Evolutionary conservation across 225 moss, liverwort and hornwort species (phyloP).

Genomic region (Pseudisothecium myosuroides): DNA sequence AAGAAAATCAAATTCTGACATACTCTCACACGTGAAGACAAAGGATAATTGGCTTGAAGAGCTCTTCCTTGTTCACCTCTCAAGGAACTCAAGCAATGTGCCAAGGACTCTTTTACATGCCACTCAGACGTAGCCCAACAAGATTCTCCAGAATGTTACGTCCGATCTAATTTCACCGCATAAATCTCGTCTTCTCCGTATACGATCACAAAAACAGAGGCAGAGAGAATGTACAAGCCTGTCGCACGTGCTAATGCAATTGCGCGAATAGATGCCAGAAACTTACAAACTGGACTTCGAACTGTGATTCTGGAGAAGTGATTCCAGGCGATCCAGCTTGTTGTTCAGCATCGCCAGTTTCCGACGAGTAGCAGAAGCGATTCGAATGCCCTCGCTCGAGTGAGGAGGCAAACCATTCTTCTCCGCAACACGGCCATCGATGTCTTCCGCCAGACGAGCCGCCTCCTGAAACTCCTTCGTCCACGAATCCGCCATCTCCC

Average conservation of each 20-base stretch:
- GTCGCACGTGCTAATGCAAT: background rate
- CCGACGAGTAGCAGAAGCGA: conserved; percentile 65
- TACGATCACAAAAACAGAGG: background rate
- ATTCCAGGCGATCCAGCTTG: conserved; percentile 82
- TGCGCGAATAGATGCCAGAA: background rate
- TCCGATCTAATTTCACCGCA: background rate
- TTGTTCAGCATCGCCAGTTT: conserved; percentile 76
- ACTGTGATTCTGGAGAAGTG: conserved; percentile 30
- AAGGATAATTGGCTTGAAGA: background rate
- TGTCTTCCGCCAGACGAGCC: conserved; percentile 59
- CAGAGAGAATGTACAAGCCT: background rate
- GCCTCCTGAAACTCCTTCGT: conserved; percentile 88
- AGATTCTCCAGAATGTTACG: background rate
- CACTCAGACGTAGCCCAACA: background rate
- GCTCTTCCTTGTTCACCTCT: background rate
- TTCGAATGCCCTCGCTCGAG: conserved; percentile 48
- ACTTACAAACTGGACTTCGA: background rate
- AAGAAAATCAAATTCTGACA: background rate
- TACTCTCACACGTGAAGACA: background rate
- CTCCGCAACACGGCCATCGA: conserved; percentile 65
- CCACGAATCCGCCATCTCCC: conserved; percentile 70
- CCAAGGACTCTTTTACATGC: background rate
- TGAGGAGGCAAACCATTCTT: conserved; percentile 56
- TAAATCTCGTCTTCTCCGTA: background rate
- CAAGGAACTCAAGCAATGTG: background rate